These are phyloP conservation scores for Myriosclerotinia scirpicola DNA, from an alignment of 2,329 filamentous ascomycete species.

Conservation along the genomic window DNA sequence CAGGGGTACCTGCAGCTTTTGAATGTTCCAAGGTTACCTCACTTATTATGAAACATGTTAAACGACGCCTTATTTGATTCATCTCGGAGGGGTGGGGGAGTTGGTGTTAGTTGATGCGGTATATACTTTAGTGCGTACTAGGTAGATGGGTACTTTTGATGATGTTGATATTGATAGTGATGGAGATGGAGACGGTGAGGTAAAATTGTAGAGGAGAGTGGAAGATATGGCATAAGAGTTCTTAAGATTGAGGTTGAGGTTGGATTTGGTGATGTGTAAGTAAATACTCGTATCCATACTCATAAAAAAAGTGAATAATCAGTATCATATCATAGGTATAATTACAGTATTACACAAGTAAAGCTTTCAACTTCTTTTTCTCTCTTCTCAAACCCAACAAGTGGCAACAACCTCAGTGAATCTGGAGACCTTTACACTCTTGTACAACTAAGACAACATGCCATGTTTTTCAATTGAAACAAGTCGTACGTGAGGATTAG, in stretches of 20 bases:
- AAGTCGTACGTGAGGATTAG: neutral
- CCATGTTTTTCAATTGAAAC: conserved; percentile 6
- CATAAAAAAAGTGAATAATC: neutral
- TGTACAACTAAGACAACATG: neutral
- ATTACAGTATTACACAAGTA: no score
- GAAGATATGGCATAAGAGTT: no score
- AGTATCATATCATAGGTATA: neutral
- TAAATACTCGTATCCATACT: no score
- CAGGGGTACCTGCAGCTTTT: neutral
- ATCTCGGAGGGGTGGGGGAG: conserved; percentile 1
- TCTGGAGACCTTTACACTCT: neutral
- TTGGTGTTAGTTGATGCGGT: no score
- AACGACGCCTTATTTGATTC: neutral
- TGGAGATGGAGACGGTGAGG: no score
- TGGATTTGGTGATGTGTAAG: no score
- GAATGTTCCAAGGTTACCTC: neutral
- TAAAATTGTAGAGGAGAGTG: neutral
- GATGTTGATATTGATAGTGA: no score
- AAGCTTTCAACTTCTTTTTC: no score
- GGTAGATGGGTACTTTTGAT: no score
- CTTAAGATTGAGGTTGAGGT: no score
- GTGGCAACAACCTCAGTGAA: neutral
- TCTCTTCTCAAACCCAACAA: neutral
- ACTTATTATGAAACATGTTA: conserved; percentile 3
- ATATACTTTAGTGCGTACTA: no score